Conservation (phyloP, 2,329 filamentous ascomycete genomes). For the Claviceps pusilla region DNA sequence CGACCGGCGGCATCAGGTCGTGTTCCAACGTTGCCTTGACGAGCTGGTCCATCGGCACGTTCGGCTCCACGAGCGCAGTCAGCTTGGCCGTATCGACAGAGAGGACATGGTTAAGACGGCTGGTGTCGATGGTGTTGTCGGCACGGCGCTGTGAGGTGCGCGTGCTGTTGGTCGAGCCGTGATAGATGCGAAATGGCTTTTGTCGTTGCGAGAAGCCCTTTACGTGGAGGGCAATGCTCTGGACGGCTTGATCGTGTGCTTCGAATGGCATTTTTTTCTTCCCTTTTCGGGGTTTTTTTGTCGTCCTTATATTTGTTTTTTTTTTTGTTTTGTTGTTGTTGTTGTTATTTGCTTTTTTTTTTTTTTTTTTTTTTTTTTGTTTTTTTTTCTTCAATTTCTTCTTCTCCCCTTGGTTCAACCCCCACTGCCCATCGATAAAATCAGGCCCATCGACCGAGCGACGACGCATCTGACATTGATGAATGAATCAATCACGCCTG, state of each 20-base stretch:
- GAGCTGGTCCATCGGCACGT: conserved; percentile 61
- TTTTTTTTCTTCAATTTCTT: too few relatives aligned
- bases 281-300: neutral
- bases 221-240: conserved; percentile 27
- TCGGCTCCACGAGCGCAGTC: conserved; percentile 57
- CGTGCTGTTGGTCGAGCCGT: conserved; percentile 65
- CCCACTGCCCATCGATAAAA: neutral
- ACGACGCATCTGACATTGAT: neutral
- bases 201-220: conserved; percentile 26
- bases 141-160: conserved; percentile 34
- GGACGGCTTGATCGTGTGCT: conserved; percentile 29
- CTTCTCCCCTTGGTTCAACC: neutral
- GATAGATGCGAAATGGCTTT: conserved; percentile 56
- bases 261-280: conserved; percentile 13
- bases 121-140: conserved; percentile 42
- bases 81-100: conserved; percentile 38
- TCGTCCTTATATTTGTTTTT: neutral
- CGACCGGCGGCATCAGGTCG: conserved; percentile 53
- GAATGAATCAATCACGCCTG: neutral
- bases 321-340: too few relatives aligned
- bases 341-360: too few relatives aligned
- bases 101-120: conserved; percentile 47
- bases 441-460: neutral
- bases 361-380: too few relatives aligned
- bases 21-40: conserved; percentile 49